Percentiles rank a stretch among this genome's conserved stretches.
phyloP scores from a whole-genome alignment of 352 stramenopile species.

The Phytopythium mirpurense region DNA sequence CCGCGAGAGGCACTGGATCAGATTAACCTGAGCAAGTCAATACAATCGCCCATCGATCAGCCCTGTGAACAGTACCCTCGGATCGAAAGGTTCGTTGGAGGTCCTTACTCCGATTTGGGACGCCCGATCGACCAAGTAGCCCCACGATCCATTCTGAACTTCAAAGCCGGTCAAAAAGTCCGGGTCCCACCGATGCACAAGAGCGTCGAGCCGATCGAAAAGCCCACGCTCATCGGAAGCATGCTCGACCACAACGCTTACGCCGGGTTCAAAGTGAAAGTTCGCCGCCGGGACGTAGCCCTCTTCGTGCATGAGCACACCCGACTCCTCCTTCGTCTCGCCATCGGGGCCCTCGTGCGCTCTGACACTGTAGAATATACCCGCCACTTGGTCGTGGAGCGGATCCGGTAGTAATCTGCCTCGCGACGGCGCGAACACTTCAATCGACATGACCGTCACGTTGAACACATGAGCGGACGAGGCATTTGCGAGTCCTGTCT shows the following conservation, averaged over 20 bases:
- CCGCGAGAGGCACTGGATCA: slow-evolving; percentile 64
- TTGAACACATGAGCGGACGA: slow-evolving; percentile 44
- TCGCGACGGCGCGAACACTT: slow-evolving; percentile 58
- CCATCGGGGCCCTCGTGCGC: slow-evolving; percentile 58
- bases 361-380: slow-evolving; percentile 65
- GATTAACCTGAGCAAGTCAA: slow-evolving; percentile 40
- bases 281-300: neutral
- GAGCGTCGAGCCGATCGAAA: slow-evolving; percentile 35
- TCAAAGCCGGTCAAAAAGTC: slow-evolving; percentile 89
- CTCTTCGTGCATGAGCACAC: neutral
- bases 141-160: slow-evolving; percentile 72
- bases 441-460: slow-evolving; percentile 75
- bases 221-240: slow-evolving; percentile 50
- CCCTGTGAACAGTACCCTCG: too few relatives aligned
- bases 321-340: slow-evolving; percentile 33
- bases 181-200: slow-evolving; percentile 78
- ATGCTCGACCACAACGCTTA: slow-evolving; percentile 4
- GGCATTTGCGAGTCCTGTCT: neutral
- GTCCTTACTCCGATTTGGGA: slow-evolving; percentile 46
- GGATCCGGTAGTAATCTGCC: slow-evolving; percentile 68
- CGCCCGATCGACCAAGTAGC: slow-evolving; percentile 72
- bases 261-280: neutral
- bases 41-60: neutral
- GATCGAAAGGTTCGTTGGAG: slow-evolving; percentile 1
- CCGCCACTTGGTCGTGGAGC: slow-evolving; percentile 48